Percentiles rank a stretch among this genome's conserved stretches.
These are phyloP conservation scores for Omphalotus guepiniiformis DNA, from an alignment of 768 basidiomycete genomes.

Conservation along the genomic window DNA sequence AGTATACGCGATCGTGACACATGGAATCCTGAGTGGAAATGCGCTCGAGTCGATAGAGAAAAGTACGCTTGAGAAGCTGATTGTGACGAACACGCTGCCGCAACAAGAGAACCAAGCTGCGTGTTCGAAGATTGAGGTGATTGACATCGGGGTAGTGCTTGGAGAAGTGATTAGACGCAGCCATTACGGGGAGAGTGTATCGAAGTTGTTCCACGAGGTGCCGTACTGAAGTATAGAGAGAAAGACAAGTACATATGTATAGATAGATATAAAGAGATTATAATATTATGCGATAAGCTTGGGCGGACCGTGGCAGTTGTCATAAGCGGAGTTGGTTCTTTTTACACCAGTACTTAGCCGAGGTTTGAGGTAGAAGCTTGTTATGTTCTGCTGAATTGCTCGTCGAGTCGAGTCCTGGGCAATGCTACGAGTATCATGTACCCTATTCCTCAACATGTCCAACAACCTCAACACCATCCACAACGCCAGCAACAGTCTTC, in stretches of 20 bases:
- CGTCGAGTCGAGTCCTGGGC: not conserved
- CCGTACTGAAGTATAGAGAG: constrained; percentile 51
- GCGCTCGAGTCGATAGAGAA: constrained; percentile 71
- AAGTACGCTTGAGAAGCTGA: constrained; percentile 85
- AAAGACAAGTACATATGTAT: not conserved
- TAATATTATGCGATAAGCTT: not conserved
- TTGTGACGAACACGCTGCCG: constrained; percentile 98
- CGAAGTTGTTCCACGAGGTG: constrained; percentile 85
- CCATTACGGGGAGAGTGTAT: constrained; percentile 95
- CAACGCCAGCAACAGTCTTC: constrained; percentile 21
- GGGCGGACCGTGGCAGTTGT: not conserved
- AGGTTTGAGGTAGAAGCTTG: not conserved
- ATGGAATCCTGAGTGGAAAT: constrained; percentile 91
- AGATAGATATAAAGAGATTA: not conserved
- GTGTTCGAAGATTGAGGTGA: constrained; percentile 83
- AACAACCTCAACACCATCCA: constrained; percentile 21
- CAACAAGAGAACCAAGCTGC: constrained; percentile 70
- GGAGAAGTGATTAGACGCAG: constrained; percentile 95
- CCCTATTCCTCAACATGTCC: constrained; percentile 9
- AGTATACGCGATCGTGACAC: constrained; percentile 92
- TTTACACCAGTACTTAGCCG: not conserved
- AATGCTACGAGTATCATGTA: constrained; percentile 13
- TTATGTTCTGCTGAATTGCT: not conserved
- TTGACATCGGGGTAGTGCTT: constrained; percentile 92
- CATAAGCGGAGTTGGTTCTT: not conserved